Evolutionary conservation across 108 stramenopile genomes (phyloP).

Genomic region (Cylindrotheca fusiformis): DNA sequence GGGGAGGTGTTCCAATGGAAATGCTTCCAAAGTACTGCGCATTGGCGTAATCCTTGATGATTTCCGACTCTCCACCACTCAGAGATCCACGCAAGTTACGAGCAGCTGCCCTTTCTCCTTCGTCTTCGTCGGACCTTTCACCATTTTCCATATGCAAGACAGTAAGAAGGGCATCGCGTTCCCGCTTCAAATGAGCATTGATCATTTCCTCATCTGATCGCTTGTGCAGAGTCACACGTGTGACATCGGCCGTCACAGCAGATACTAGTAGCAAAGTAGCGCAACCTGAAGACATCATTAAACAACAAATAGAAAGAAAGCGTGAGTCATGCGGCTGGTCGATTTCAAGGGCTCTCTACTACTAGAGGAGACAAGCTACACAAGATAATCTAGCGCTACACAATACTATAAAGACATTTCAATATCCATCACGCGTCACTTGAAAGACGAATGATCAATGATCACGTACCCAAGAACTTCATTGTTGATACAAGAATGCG

Average conservation of each 20-base stretch:
- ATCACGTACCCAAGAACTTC: conserved; percentile 24
- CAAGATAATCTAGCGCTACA: no score
- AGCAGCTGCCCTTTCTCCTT: no score
- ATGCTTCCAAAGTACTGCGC: conserved; percentile 81
- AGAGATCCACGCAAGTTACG: conserved; percentile 21
- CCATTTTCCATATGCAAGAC: neutral
- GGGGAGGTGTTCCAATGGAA: conserved; percentile 79
- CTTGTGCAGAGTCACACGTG: conserved; percentile 41
- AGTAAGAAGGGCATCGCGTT: conserved; percentile 50
- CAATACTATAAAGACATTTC: no score
- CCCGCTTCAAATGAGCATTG: conserved; percentile 56
- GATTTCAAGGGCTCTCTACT: no score
- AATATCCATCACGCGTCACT: no score
- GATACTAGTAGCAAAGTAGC: conserved; percentile 23
- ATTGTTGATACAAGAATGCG: no score
- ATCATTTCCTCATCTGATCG: conserved; percentile 70
- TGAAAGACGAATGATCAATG: no score
- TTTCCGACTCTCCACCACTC: conserved; percentile 48
- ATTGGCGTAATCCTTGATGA: conserved; percentile 88
- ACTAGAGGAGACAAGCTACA: no score
- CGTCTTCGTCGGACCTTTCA: conserved; percentile 9
- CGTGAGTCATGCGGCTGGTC: neutral
- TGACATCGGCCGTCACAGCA: conserved; percentile 20
- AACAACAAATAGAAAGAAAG: neutral
- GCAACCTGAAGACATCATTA: conserved; percentile 10